Conservation (phyloP, 2,329 filamentous ascomycete species). For the Pseudocercospora crystallina region DNA sequence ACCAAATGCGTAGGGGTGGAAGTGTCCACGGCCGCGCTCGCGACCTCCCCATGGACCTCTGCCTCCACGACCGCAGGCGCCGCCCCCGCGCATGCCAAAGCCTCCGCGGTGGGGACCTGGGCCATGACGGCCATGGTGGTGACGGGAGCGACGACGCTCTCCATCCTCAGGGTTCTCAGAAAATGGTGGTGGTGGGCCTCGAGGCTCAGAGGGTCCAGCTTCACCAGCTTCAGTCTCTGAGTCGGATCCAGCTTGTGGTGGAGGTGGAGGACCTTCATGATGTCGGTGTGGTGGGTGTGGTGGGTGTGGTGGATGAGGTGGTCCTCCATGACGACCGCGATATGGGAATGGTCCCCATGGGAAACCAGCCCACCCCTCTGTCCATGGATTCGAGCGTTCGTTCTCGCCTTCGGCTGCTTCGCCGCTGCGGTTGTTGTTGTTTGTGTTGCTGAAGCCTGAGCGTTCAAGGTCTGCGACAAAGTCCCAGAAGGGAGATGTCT, state of each 20-base stretch:
- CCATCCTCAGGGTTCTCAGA: conserved; percentile 16
- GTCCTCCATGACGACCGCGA: conserved; percentile 27
- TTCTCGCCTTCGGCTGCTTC: conserved; percentile 29
- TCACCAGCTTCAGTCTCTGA: conserved; percentile 19
- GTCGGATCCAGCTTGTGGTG: conserved; percentile 19
- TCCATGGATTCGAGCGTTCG: conserved; percentile 24
- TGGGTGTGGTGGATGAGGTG: conserved; percentile 13
- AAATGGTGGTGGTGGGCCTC: conserved; percentile 25
- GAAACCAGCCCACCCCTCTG: conserved; percentile 40
- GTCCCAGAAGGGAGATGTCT: conserved; percentile 57
- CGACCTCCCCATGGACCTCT: conserved; percentile 29
- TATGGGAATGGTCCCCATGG: conserved; percentile 33
- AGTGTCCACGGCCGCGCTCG: conserved; percentile 18
- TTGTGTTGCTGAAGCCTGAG: conserved; percentile 31
- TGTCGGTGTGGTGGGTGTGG: conserved; percentile 25
- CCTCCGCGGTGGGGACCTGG: conserved; percentile 31
- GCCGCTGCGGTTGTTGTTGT: conserved; percentile 31
- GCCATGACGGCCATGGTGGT: conserved; percentile 23
- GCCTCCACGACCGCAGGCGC: conserved; percentile 31
- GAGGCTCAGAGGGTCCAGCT: conserved; percentile 26
- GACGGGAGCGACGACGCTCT: conserved; percentile 16
- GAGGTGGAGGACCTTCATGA: conserved; percentile 18
- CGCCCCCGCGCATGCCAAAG: conserved; percentile 25
- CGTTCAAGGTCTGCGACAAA: conserved; percentile 53
- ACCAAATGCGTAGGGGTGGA: conserved; percentile 24